Percentiles rank a stretch among this genome's conserved stretches.
Evolutionary conservation across 495 filamentous ascomycete genomes (phyloP).

Genomic region (Glutinoglossum americanum): DNA sequence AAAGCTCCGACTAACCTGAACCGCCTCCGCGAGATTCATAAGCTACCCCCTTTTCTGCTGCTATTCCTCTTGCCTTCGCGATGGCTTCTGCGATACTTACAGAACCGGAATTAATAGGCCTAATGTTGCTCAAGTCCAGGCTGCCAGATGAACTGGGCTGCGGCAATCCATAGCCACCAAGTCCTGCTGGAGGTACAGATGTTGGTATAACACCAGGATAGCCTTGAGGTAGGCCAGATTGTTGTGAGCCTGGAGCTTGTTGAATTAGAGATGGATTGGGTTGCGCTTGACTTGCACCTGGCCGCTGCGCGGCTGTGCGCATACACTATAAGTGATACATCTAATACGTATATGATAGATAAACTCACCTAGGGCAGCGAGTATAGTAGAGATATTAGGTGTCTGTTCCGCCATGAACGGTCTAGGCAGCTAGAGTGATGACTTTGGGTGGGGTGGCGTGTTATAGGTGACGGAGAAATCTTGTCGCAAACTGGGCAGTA

Average conservation of each 20-base stretch:
- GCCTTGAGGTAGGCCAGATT: constrained; percentile 3
- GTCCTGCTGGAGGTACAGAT: neutral
- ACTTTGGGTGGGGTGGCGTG: neutral
- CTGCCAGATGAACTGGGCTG: constrained; percentile 46
- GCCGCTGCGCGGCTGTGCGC: constrained; percentile 9
- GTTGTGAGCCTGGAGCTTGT: neutral
- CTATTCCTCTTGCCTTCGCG: constrained; percentile 47
- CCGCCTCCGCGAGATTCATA: constrained; percentile 18
- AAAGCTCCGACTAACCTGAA: neutral
- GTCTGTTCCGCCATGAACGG: constrained; percentile 20
- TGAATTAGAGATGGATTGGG: neutral
- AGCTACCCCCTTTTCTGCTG: constrained; percentile 42
- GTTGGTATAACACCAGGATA: constrained; percentile 3
- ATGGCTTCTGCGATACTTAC: constrained; percentile 54
- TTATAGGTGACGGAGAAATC: neutral
- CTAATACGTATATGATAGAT: neutral
- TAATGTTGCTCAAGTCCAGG: constrained; percentile 53
- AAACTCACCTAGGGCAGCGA: constrained; percentile 30
- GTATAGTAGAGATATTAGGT: constrained; percentile 29
- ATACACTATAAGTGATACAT: neutral
- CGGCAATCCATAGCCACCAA: constrained; percentile 24
- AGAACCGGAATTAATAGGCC: constrained; percentile 48
- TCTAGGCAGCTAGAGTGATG: neutral
- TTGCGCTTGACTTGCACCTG: constrained; percentile 9
- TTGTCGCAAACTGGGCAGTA: neutral